Conservation (phyloP, 441 rosid genomes). For the Adansonia grandidieri region DNA sequence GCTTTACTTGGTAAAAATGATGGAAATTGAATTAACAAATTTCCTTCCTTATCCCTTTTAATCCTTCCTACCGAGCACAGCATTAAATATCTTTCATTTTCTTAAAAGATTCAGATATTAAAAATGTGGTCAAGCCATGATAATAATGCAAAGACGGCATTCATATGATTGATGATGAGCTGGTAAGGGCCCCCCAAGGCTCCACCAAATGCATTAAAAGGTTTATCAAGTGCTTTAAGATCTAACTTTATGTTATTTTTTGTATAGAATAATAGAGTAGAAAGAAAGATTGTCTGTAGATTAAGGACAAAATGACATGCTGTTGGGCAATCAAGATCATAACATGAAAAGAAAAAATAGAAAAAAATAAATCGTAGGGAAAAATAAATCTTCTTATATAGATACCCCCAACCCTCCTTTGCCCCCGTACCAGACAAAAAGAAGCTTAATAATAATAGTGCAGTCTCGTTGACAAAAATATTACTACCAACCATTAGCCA, state of each 20-base stretch:
- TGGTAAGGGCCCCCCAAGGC: slow-evolving; percentile 21
- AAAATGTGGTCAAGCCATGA: neutral
- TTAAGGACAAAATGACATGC: neutral
- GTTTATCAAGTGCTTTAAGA: neutral
- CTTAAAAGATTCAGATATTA: slow-evolving; percentile 7
- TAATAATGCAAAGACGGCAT: slow-evolving; percentile 23
- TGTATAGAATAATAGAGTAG: too few species aligned
- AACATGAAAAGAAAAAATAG: neutral
- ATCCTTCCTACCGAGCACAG: neutral
- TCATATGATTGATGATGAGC: neutral
- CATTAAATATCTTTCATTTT: neutral
- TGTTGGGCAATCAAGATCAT: slow-evolving; percentile 22
- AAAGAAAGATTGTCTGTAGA: neutral
- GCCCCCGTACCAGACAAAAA: slow-evolving; percentile 23
- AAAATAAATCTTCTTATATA: neutral
- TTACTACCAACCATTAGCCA: neutral
- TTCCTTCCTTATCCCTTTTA: too few species aligned
- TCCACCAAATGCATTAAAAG: neutral
- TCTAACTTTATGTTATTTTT: too few species aligned
- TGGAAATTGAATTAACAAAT: neutral
- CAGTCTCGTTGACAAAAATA: neutral
- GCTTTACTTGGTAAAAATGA: too few species aligned
- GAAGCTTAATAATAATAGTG: slow-evolving; percentile 19
- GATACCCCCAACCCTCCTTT: neutral
- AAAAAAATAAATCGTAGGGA: neutral